Conservation (phyloP, 495 filamentous ascomycete genomes). For the Margaritispora aquatica region DNA sequence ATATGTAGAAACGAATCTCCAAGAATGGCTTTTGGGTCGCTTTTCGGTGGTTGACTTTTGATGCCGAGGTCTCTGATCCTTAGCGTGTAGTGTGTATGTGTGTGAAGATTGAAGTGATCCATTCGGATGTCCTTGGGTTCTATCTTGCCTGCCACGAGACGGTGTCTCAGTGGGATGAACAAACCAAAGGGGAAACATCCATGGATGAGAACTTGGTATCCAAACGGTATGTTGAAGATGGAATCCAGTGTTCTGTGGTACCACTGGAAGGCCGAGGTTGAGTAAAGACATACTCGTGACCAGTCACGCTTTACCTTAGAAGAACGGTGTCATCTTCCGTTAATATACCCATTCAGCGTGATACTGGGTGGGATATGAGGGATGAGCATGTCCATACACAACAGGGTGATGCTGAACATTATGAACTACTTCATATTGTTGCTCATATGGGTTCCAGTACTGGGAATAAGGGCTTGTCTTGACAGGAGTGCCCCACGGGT, state of each 20-base stretch:
- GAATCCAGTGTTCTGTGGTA: constrained; percentile 17
- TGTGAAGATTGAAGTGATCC: background rate
- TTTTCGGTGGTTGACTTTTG: background rate
- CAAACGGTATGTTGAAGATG: background rate
- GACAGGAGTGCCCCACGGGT: constrained; percentile 4
- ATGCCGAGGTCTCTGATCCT: background rate
- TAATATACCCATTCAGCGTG: background rate
- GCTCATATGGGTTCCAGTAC: constrained; percentile 16
- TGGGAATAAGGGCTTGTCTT: constrained; percentile 15
- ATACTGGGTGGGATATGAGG: constrained; percentile 2
- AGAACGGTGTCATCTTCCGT: background rate
- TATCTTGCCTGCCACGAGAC: background rate
- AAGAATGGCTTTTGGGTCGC: background rate
- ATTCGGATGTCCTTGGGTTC: background rate
- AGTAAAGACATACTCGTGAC: constrained; percentile 2
- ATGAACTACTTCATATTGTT: constrained; percentile 13
- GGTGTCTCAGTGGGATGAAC: background rate
- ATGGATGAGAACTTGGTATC: background rate
- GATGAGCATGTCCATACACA: constrained; percentile 8
- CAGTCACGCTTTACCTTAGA: background rate
- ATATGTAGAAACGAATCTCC: constrained; percentile 5
- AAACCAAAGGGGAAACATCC: background rate
- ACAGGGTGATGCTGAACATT: constrained; percentile 5
- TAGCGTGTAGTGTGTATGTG: background rate
- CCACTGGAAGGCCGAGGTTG: constrained; percentile 9